Base-by-base conservation (phyloP, 208 protist species). In the Wallacemonas sp. region DNA sequence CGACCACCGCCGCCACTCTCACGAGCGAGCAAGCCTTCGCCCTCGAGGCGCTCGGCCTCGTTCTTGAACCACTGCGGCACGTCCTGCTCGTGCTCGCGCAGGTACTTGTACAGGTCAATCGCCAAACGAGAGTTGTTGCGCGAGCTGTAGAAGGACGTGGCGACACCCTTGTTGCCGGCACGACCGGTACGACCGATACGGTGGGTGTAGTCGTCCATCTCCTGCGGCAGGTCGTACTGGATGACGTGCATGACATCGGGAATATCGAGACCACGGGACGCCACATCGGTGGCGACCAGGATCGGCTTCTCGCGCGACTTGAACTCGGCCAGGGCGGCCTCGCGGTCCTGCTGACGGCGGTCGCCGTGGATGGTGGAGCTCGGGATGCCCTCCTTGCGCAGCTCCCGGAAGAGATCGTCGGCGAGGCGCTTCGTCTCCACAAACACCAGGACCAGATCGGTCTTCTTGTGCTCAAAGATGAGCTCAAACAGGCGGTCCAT, bases 151-250 rank as follows among this genome's bases (percentile, higher is more conserved):
- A 99, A 98, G 36, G 93, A 77, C 14, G 97, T 99, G 3, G 98
- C 97, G 11, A 90, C 63, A 67, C 98, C 98, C 57, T 82, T 90
- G 79, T 99, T 99, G 55, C 98, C 98, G 2, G 97, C 98, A 66
- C 99, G 89, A 22, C 99, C 99, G 5, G 99, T 99, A 83, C 99
- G 91, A 70, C 99, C 99, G 76, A 99, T 99, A 52, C 99, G 88
- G 84, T 99, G 99, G 3, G 98, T 96, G 83, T 99, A 99, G 72
- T 99, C 97, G 52, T 99, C 97, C 75, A 99, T 98, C 79, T 97
- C 86, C 20, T 80, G 77, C 20, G 98, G 98, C 29, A 99, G 71
- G 74, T 99, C 97, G 65, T 97, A 99, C 78, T 99, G 99, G 64
- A 99, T 98, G 59, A 99, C 98, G 67, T 98, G 93, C 8, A 72